Base-by-base conservation (phyloP, 139 green algal species). In the Chlamydomonas incerta region DNA sequence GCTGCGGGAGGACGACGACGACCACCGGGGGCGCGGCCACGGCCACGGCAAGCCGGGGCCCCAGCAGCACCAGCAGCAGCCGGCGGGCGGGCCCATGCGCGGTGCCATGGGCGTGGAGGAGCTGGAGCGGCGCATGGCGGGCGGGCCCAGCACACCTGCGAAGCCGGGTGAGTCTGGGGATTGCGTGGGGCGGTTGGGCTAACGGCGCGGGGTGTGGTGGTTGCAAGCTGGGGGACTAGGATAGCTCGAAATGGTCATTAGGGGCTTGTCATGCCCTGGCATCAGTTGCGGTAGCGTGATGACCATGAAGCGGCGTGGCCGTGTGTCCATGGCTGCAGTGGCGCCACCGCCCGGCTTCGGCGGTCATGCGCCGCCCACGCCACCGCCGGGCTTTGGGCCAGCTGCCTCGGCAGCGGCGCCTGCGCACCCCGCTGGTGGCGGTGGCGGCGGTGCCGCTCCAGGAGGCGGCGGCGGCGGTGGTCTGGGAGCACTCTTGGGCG, bases 101-200 rank as follows among this genome's bases (percentile, higher is more conserved):
- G 55, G 58, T 20, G 41, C 77, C n/a, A 83, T 74, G 77, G 63
- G 46, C 1, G 46, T 83, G 28, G 77, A 50, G 46, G 77, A 83
- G 77, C 23, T 83, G 37, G 77, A 83, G 47, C 46, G 41, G 77
- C 77, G 77, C 15, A 83, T 83, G 63, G 77, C 29, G 41, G 63
- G 63, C 18, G 74, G 57, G 17, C 41, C 35, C n/a, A 21, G 6
- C 6, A 31, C 46, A 15, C 52, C 47, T n/a, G 17, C 50, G 58
- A 83, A 83, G 75, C 60, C 75, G 3, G 60, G 75, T 83, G 37
- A 72, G 75, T n/a, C n/a, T n/a, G n/a, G n/a, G n/a, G n/a, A n/a
- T n/a, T n/a, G n/a, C n/a, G n/a, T n/a, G n/a, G n/a, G n/a, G n/a
- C n/a, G n/a, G n/a, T n/a, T n/a, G n/a, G n/a, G n/a, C n/a, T n/a